Base-by-base conservation (phyloP, 2,329 filamentous ascomycete genomes). In the Monilinia fructigena region DNA sequence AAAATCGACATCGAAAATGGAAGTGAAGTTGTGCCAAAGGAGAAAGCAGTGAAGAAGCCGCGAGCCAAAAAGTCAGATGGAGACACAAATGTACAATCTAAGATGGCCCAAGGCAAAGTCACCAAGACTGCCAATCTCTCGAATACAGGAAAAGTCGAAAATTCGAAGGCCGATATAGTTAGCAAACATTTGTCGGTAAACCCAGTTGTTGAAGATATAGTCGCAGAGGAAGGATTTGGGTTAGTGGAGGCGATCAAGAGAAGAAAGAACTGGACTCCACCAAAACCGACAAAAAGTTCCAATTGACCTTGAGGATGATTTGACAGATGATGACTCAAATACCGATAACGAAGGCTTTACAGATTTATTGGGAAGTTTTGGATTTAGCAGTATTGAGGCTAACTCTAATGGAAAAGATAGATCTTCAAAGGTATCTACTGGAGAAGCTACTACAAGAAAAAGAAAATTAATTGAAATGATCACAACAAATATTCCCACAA, bases 221-320 rank as follows among this genome's bases (percentile, higher is more conserved):
- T 60, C 38, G 59, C 40, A 54, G 70, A 69, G 5, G n/a, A 68
- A 12, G 68, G 70, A 38, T 68, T 52, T 60, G 72, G 71, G 12
- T 66, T 77, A 20, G 67, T 68, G 5, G 70, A 72, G 55, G 89
- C 89, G 10, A 75, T 83, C 35, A 79, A 78, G 55, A 81, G 89
- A 67, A 82, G 86, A 68, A 73, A 78, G 18, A 82, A 88, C 67
- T 93, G 90, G 90, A 93, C 90, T 0, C 90, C 89, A 2, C 83
- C 86, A 4, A 81, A 80, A 56, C 74, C 80, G 45, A 80, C 80
- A 53, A 16, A 16, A 52, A 11, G 28, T n/a, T 5, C 26, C 8
- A 20, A 26, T 28, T 55, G 47, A 20, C 35, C 6, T n/a, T 14
- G 56, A 53, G 8, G 50, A 61, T 23, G 40, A 28, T 54, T 31